These are phyloP conservation scores for Thermochaetoides dissita DNA, from an alignment of 2,329 filamentous ascomycete species.

Conservation along the genomic window DNA sequence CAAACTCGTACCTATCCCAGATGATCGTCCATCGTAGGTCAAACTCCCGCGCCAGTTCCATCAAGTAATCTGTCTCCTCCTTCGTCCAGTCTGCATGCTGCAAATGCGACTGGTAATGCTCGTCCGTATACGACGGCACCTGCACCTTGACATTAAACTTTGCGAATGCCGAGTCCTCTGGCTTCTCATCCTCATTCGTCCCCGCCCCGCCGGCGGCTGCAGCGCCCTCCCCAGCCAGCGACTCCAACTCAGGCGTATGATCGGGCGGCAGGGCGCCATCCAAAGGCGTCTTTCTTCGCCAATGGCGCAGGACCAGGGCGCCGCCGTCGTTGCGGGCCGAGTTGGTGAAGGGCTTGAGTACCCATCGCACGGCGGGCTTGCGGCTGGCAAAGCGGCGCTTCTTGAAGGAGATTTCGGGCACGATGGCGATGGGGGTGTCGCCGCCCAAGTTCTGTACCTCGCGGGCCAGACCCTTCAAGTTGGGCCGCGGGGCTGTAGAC, in stretches of 20 bases:
- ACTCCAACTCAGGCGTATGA: conserved; percentile 23
- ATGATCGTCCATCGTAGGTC: conserved; percentile 86
- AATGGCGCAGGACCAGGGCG: conserved; percentile 59
- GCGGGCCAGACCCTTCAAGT: conserved; percentile 49
- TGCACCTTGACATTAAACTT: conserved; percentile 78
- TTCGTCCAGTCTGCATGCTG: conserved; percentile 70
- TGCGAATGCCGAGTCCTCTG: conserved; percentile 54
- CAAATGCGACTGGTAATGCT: conserved; percentile 68
- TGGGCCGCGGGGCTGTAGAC: conserved; percentile 43
- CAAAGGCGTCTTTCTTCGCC: conserved; percentile 48
- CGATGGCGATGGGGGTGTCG: conserved; percentile 53
- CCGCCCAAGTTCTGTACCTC: conserved; percentile 53
- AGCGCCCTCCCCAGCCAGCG: conserved; percentile 16
- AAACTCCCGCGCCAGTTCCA: conserved; percentile 60
- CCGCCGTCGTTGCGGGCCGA: conserved; percentile 55
- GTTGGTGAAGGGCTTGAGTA: conserved; percentile 59
- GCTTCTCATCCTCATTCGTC: conserved; percentile 15
- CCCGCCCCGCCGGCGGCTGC: conserved; percentile 19
- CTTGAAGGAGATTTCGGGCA: conserved; percentile 44
- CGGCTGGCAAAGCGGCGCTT: conserved; percentile 40
- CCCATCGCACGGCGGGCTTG: conserved; percentile 49
- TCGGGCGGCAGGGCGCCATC: conserved; percentile 15
- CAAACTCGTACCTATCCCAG: conserved; percentile 80
- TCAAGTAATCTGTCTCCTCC: conserved; percentile 85
- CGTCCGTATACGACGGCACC: conserved; percentile 69